Evolutionary conservation across 2,329 filamentous ascomycete genomes (phyloP).

Genomic region (Penicillium olsonii): DNA sequence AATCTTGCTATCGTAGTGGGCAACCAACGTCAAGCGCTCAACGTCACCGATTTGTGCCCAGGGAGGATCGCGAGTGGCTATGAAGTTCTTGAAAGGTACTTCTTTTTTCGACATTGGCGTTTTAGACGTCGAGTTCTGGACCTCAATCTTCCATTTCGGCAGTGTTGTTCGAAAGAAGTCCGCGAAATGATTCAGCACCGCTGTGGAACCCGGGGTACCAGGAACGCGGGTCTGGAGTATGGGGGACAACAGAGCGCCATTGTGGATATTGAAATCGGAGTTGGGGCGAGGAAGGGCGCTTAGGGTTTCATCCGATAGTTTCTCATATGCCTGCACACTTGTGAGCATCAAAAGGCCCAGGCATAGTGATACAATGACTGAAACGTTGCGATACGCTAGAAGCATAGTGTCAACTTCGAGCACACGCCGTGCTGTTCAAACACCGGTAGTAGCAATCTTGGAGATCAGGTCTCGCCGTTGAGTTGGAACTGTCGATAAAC

Average conservation of each 20-base stretch:
- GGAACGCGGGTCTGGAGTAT: conserved; percentile 87
- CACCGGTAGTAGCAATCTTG: no score
- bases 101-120: conserved; percentile 74
- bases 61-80: conserved; percentile 85
- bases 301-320: conserved; percentile 74
- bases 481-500: no score
- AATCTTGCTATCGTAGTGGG: conserved; percentile 89
- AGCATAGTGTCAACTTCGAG: conserved; percentile 23
- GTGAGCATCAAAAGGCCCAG: conserved; percentile 26
- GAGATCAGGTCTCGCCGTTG: no score
- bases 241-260: conserved; percentile 75
- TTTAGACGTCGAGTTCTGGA: conserved; percentile 86
- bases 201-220: conserved; percentile 73
- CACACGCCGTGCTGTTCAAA: background rate
- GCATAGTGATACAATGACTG: conserved; percentile 28
- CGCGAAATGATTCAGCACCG: conserved; percentile 78
- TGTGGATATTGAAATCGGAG: conserved; percentile 75
- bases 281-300: conserved; percentile 70
- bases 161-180: conserved; percentile 75
- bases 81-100: conserved; percentile 83
- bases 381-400: conserved; percentile 30
- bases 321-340: conserved; percentile 51
- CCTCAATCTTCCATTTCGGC: conserved; percentile 75
- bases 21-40: conserved; percentile 79
- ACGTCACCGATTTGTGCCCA: conserved; percentile 75